Conservation (phyloP, 164 flowering plant species). For the Taxillus chinensis region DNA sequence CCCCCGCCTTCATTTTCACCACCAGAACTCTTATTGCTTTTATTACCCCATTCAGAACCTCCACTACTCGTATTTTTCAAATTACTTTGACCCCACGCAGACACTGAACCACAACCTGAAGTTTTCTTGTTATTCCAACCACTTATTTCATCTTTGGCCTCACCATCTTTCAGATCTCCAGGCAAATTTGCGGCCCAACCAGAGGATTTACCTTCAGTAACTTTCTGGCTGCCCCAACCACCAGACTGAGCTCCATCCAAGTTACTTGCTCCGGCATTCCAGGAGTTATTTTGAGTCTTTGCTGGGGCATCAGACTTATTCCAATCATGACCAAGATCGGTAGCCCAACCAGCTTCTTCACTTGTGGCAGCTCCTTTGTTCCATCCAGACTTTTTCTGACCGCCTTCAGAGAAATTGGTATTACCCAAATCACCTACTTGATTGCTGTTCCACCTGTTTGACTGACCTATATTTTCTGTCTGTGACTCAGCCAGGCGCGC, state of each 20-base stretch:
- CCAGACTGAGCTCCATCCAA: too few relatives aligned
- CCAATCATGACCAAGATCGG: conserved; percentile 1
- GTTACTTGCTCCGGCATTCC: neutral
- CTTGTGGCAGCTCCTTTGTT: conserved; percentile 10
- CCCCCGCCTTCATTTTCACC: neutral
- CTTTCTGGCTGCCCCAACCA: too few relatives aligned
- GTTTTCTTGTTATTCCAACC: neutral
- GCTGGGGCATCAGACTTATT: neutral
- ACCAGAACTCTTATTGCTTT: neutral
- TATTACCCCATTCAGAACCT: neutral
- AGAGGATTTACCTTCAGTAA: too few relatives aligned
- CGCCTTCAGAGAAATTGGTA: conserved; percentile 12
- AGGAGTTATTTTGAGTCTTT: neutral
- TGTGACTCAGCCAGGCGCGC: conserved; percentile 6
- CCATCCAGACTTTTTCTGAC: conserved; percentile 9
- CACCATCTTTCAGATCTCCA: neutral
- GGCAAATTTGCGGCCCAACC: neutral
- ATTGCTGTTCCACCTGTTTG: conserved; percentile 14
- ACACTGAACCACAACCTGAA: neutral
- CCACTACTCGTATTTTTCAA: neutral
- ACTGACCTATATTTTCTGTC: conserved; percentile 6
- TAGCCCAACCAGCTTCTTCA: conserved; percentile 5
- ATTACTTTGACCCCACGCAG: neutral
- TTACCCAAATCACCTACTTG: conserved; percentile 8
- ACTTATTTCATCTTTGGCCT: neutral